Conservation (phyloP, 225 moss, liverwort and hornwort species). For the Ulota crispa region DNA sequence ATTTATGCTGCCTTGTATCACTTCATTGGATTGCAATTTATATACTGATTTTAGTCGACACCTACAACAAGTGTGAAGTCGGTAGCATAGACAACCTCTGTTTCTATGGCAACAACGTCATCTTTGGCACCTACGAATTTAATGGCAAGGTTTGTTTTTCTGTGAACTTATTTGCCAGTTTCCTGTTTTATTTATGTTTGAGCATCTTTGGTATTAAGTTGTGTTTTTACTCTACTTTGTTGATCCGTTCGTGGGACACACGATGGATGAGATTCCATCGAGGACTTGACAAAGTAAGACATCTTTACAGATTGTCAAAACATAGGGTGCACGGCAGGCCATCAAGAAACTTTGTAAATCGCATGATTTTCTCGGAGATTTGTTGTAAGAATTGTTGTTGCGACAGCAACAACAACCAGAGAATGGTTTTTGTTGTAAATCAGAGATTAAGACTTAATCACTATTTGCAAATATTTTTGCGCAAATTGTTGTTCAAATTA, state of each 20-base stretch:
- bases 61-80: constrained; percentile 74
- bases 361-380: background rate
- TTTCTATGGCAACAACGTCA: constrained; percentile 69
- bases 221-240: background rate
- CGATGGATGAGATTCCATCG: background rate
- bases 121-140: constrained; percentile 75
- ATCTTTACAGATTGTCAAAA: background rate
- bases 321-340: background rate
- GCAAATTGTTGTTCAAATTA: background rate
- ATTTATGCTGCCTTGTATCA: constrained; percentile 61
- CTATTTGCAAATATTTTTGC: background rate
- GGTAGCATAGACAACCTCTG: constrained; percentile 75
- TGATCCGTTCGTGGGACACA: background rate
- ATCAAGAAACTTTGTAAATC: background rate
- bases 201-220: background rate
- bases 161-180: background rate
- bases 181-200: background rate
- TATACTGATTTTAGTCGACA: constrained; percentile 64
- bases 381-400: background rate
- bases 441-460: background rate
- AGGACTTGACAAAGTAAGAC: background rate
- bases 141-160: constrained; percentile 67
- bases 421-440: background rate
- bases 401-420: background rate
- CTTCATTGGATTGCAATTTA: constrained; percentile 73